Evolutionary conservation across 2,329 filamentous ascomycete species (phyloP).

Genomic region (Orbilia brochopaga): DNA sequence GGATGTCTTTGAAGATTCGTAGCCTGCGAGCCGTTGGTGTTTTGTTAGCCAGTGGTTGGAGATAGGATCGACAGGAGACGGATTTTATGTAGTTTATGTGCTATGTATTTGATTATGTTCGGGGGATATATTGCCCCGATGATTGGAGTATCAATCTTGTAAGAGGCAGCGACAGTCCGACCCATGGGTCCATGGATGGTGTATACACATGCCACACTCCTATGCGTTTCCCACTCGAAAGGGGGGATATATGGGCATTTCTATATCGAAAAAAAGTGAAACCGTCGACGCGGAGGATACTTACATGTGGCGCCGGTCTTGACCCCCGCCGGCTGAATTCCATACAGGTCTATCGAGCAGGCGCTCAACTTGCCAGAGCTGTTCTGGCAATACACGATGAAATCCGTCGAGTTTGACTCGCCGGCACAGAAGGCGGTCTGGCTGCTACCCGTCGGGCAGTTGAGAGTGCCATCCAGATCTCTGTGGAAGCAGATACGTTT

Average conservation of each 20-base stretch:
- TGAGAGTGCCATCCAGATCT: constrained; percentile 36
- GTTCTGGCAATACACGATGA: constrained; percentile 41
- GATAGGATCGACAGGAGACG: background rate
- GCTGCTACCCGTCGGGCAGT: constrained; percentile 17
- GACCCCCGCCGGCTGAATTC: constrained; percentile 16
- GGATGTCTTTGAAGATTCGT: constrained; percentile 35
- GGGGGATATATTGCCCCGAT: too few relatives aligned
- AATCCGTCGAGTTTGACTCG: constrained; percentile 42
- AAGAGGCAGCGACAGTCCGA: too few relatives aligned
- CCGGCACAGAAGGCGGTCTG: constrained; percentile 27
- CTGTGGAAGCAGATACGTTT: constrained; percentile 5
- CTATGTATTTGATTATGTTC: too few relatives aligned
- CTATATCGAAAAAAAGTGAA: background rate
- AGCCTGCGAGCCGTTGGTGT: constrained; percentile 11
- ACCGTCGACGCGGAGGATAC: background rate
- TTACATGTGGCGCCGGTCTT: constrained; percentile 41
- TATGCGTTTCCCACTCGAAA: background rate
- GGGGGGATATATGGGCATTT: background rate
- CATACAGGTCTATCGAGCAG: constrained; percentile 31
- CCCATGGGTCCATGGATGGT: too few relatives aligned
- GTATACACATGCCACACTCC: background rate
- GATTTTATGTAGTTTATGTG: background rate
- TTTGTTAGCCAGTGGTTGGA: background rate
- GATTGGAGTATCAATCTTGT: too few relatives aligned
- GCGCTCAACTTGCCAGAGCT: constrained; percentile 20